Evolutionary conservation across 805 yeast genomes (phyloP).

Genomic region (Cyberlindnera mycetangii): DNA sequence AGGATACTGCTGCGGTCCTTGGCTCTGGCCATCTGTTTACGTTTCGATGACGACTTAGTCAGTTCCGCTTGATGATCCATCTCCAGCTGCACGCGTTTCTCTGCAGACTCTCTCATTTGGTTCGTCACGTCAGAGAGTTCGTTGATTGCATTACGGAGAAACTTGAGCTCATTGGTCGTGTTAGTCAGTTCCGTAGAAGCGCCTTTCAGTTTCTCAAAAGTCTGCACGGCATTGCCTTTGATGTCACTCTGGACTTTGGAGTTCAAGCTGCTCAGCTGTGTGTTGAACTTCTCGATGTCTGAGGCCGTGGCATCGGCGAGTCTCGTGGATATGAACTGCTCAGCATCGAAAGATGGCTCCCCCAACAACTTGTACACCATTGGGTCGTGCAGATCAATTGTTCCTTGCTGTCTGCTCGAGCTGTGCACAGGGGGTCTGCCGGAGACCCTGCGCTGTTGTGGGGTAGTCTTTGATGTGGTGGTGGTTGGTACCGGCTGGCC

Average conservation of each 20-base stretch:
- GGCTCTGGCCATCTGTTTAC: conserved; percentile 47
- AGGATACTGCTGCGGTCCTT: conserved; percentile 69
- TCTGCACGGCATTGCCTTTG: conserved; percentile 55
- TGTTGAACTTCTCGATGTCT: conserved; percentile 68
- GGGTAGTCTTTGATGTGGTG: background rate
- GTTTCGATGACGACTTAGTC: conserved; percentile 16
- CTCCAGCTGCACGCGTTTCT: conserved; percentile 49
- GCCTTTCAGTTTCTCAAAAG: conserved; percentile 57
- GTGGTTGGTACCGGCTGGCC: background rate
- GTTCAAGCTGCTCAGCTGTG: conserved; percentile 48
- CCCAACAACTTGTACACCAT: conserved; percentile 34
- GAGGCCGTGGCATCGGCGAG: conserved; percentile 65
- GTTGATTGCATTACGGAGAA: conserved; percentile 55
- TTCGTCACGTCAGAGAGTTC: conserved; percentile 59
- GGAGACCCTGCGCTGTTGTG: conserved; percentile 6
- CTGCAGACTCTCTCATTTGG: conserved; percentile 61
- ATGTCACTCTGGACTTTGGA: conserved; percentile 52
- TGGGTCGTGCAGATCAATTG: conserved; percentile 22
- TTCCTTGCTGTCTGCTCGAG: conserved; percentile 10
- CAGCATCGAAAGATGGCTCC: conserved; percentile 45
- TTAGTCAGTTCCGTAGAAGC: conserved; percentile 57
- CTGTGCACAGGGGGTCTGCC: conserved; percentile 5
- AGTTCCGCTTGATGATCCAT: conserved; percentile 25
- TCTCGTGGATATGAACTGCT: conserved; percentile 44
- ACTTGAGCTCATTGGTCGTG: conserved; percentile 64